Conservation (phyloP, 495 filamentous ascomycete genomes). For the Hyaloscypha finlandica region DNA sequence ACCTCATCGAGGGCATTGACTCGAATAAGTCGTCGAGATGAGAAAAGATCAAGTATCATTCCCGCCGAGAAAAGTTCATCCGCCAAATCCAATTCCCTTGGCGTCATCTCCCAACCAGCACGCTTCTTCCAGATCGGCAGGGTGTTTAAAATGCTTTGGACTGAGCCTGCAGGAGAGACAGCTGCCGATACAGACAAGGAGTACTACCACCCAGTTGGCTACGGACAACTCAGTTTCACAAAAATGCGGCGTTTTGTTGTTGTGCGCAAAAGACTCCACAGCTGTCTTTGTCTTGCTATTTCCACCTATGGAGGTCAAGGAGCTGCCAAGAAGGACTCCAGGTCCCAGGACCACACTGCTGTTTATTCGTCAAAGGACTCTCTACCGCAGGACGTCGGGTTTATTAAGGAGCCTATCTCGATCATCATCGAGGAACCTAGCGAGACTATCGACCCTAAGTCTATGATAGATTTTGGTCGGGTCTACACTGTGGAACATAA, state of each 20-base stretch:
- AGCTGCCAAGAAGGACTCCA: not conserved
- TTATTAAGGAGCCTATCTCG: not conserved
- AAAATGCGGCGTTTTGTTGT: slow-evolving; percentile 17
- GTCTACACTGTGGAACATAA: slow-evolving; percentile 25
- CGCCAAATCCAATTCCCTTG: no score
- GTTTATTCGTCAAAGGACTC: not conserved
- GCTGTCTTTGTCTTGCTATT: slow-evolving; percentile 12
- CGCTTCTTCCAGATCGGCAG: slow-evolving; percentile 6
- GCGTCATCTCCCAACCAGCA: not conserved
- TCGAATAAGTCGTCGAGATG: no score
- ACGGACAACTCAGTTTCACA: not conserved
- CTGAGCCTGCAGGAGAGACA: slow-evolving; percentile 8
- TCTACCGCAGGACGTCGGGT: not conserved
- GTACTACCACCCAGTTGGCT: not conserved
- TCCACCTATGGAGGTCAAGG: slow-evolving; percentile 17
- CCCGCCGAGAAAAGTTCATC: no score
- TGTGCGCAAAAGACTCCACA: not conserved
- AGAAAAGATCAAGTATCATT: no score
- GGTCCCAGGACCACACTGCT: slow-evolving; percentile 1
- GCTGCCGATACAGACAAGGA: not conserved
- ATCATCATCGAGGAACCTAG: not conserved
- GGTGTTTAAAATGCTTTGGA: slow-evolving; percentile 17
- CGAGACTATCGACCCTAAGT: slow-evolving; percentile 8
- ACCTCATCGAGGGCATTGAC: no score
- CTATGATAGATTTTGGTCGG: slow-evolving; percentile 14